Evolutionary conservation across 352 stramenopile species (phyloP), one percentile per base, ranked within the genome.

Genomic region (Pythium myriotylum): DNA sequence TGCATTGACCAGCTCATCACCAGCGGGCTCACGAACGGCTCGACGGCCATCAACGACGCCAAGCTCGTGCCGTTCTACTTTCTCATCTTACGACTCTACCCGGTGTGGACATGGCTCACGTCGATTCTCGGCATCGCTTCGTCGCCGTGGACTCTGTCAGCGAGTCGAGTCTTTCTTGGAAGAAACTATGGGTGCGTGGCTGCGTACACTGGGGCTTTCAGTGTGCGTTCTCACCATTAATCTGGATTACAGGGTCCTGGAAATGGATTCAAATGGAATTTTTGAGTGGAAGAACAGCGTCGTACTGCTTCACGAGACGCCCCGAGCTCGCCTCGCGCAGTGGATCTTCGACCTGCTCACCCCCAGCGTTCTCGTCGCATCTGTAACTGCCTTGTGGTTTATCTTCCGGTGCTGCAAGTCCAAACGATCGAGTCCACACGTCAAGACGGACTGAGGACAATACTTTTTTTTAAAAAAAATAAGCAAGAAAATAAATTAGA

Each of bases 1-100:
- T 90, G 83, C 23, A 33, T 92, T 13, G 74, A 86, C 50, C 79
- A 90, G 19, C 68, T 92, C 16, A 74, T 90, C 50, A 88, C 83
- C 3, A 92, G 83, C 41, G 83, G 83, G 13, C 46, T 79, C 20
- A 90, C 83, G 17, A 71, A 72, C 35, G 73, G 72, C 10, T 92
- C 83, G 3, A 92, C 83, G 16, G 73, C 77, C 20, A 79, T 88
- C 40, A 47, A 71, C 10, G 77, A 91, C 26, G 14, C 49, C 3
- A 88, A 88, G 48, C 62, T 92, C 23, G 35, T 87, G 4, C 67
- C 75, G 9, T 89, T 89, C 51, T 82, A 88, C 55, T 76, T 73
- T 33, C 27, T 80, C 7, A 69, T 84, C 54, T 78, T 78, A 3
- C 66, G 73, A 6, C 45, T 81, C n/a, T 68, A 69, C 0, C 77